Evolutionary conservation across 73 alveolate genomes (phyloP).

Genomic region (Uronychia binucleata): DNA sequence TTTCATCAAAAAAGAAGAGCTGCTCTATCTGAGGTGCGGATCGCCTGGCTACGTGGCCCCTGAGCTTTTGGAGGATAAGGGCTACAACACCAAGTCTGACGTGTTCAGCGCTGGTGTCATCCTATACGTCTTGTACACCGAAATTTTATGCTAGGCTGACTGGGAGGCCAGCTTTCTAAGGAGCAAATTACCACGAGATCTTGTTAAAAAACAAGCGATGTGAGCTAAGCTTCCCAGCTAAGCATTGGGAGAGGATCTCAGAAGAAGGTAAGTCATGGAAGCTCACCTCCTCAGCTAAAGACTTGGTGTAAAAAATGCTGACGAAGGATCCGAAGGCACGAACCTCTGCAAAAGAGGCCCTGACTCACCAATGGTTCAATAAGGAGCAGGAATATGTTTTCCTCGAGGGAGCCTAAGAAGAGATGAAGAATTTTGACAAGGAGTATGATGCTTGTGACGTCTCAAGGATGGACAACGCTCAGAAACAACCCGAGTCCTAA

Average conservation of each 20-base stretch:
- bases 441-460: neutral
- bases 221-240: constrained; percentile 64
- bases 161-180: constrained; percentile 88
- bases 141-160: constrained; percentile 40
- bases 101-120: constrained; percentile 89
- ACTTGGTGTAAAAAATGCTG: constrained; percentile 83
- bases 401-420: constrained; percentile 10
- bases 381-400: constrained; percentile 13
- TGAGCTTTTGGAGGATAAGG: constrained; percentile 80
- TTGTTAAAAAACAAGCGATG: constrained; percentile 67
- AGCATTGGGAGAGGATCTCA: constrained; percentile 54
- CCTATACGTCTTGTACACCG: constrained; percentile 64
- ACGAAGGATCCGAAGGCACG: constrained; percentile 78
- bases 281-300: constrained; percentile 68
- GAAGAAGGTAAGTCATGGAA: neutral
- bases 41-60: constrained; percentile 96
- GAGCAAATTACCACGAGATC: constrained; percentile 72
- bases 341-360: constrained; percentile 80
- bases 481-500: no score
- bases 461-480: neutral
- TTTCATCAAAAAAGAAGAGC: constrained; percentile 67
- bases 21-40: constrained; percentile 80
- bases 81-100: constrained; percentile 86
- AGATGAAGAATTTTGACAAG: constrained; percentile 10
- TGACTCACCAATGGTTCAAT: constrained; percentile 85